Conservation (phyloP, 2,329 filamentous ascomycete species). For the Aspergillus sp. region DNA sequence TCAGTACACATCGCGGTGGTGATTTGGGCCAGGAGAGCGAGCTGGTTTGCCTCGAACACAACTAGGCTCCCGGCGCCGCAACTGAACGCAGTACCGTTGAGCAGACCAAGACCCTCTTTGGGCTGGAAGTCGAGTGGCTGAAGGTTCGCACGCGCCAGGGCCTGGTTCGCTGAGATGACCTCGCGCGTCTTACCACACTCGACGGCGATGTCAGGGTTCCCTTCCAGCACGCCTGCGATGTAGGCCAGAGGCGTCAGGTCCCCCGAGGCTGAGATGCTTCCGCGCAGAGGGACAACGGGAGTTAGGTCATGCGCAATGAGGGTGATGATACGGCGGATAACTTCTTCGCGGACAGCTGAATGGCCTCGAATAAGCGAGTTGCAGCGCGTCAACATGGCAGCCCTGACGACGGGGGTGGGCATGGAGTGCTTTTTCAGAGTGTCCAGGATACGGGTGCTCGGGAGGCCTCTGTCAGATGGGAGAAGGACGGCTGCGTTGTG, state of each 20-base stretch:
- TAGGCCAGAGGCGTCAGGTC: constrained; percentile 39
- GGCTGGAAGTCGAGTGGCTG: constrained; percentile 41
- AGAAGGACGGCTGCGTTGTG: constrained; percentile 50
- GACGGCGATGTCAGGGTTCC: constrained; percentile 40
- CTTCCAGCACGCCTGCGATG: constrained; percentile 33
- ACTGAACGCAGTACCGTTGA: constrained; percentile 53
- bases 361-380: constrained; percentile 58
- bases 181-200: constrained; percentile 5
- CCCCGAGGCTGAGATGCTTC: constrained; percentile 39
- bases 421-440: constrained; percentile 37
- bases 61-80: constrained; percentile 48
- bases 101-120: constrained; percentile 52
- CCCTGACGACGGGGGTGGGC: constrained; percentile 53
- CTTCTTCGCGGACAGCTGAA: constrained; percentile 45
- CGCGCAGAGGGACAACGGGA: constrained; percentile 35
- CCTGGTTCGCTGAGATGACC: constrained; percentile 30
- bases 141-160: constrained; percentile 30
- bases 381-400: constrained; percentile 53
- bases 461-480: constrained; percentile 15
- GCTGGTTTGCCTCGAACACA: constrained; percentile 53
- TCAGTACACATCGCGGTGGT: constrained; percentile 63
- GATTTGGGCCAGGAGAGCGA: constrained; percentile 56
- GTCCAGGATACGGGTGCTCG: constrained; percentile 5
- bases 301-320: constrained; percentile 21
- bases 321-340: constrained; percentile 17